phyloP scores from a whole-genome alignment of 805 yeast genomes.

The Starmerella bombi region DNA sequence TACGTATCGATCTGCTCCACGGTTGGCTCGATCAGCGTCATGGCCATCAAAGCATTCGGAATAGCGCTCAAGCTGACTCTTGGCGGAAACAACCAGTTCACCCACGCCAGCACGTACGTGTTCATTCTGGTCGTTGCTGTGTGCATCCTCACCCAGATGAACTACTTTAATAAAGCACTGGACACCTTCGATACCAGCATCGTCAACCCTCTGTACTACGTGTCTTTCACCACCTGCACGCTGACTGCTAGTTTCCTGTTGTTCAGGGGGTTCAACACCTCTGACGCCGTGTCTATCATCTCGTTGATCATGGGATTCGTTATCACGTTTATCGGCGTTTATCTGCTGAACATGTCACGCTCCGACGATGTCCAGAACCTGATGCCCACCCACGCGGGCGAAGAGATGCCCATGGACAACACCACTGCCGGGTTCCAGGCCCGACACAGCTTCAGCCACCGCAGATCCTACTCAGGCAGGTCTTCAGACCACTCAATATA shows the following conservation, averaged over 20 bases:
- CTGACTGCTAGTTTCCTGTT: constrained; percentile 73
- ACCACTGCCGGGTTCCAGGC: constrained; percentile 68
- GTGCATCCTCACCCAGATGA: constrained; percentile 84
- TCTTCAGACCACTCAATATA: constrained; percentile 6
- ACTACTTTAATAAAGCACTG: constrained; percentile 81
- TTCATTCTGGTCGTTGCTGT: constrained; percentile 64
- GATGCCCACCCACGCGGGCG: constrained; percentile 41
- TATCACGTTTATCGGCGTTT: constrained; percentile 79
- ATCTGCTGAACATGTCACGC: constrained; percentile 64
- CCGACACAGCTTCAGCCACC: constrained; percentile 54
- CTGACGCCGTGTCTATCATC: constrained; percentile 64
- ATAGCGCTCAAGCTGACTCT: constrained; percentile 77
- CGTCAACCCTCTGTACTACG: constrained; percentile 83
- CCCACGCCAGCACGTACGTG: constrained; percentile 70
- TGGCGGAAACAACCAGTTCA: constrained; percentile 75
- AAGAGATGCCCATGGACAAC: constrained; percentile 68
- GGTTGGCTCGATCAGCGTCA: constrained; percentile 82
- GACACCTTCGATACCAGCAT: constrained; percentile 89
- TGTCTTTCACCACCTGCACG: constrained; percentile 80
- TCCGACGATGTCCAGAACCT: constrained; percentile 27
- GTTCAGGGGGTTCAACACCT: constrained; percentile 76
- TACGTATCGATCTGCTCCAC: constrained; percentile 80
- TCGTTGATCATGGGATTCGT: constrained; percentile 75
- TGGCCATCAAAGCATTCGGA: constrained; percentile 88
- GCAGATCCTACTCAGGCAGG: constrained; percentile 23